Evolutionary conservation across 306 rosid genomes (phyloP).

Genomic region (Lupinus albus): DNA sequence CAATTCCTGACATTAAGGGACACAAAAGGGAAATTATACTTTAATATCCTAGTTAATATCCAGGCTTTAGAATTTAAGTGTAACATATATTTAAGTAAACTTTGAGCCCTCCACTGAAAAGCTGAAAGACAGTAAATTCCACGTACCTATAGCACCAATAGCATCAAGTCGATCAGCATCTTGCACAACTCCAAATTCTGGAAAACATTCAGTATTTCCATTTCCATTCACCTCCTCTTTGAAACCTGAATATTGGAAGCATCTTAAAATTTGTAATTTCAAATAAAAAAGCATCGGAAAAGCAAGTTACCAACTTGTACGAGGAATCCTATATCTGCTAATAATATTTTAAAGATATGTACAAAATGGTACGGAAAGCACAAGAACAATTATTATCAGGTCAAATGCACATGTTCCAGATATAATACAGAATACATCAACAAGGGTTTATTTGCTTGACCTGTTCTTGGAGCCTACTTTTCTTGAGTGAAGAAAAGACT

Average conservation of each 20-base stretch:
- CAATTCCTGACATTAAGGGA: slow-evolving; percentile 62
- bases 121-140: background rate
- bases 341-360: background rate
- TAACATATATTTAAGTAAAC: slow-evolving; percentile 1
- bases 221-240: slow-evolving; percentile 76
- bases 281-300: slow-evolving; percentile 9
- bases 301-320: no score
- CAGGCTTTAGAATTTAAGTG: slow-evolving; percentile 10
- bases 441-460: background rate
- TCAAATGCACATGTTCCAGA: background rate
- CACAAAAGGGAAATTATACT: slow-evolving; percentile 1
- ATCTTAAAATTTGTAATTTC: background rate
- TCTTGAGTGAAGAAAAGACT: background rate
- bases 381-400: background rate
- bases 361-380: background rate
- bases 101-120: slow-evolving; percentile 3
- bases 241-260: slow-evolving; percentile 64
- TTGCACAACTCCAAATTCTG: slow-evolving; percentile 82
- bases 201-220: slow-evolving; percentile 51
- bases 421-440: background rate
- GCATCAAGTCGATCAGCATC: slow-evolving; percentile 98
- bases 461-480: background rate
- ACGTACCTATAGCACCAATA: slow-evolving; percentile 90
- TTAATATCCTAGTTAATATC: background rate
- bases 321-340: no score